A percentile compares a stretch with the other conserved stretches of the same genome.
Evolutionary conservation across 1,139 yeast genomes (phyloP).

Genomic region (Zygosaccharomyces sapae): DNA sequence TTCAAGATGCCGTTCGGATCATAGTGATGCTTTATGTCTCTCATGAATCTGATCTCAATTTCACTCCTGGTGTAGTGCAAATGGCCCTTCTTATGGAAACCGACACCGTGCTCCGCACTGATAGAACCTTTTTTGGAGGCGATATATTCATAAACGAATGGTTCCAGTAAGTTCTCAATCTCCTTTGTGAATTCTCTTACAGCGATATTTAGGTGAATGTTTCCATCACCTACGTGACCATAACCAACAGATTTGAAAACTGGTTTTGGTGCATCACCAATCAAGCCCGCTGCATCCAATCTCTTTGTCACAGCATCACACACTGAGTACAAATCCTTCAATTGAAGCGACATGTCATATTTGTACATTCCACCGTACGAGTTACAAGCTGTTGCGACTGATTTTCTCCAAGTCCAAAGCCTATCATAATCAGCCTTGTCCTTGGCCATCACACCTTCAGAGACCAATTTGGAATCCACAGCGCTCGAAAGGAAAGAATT

Average conservation of each 20-base stretch:
- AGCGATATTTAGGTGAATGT: conserved; percentile 84
- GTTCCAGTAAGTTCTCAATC: conserved; percentile 78
- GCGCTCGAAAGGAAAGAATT: conserved; percentile 76
- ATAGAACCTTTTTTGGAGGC: conserved; percentile 74
- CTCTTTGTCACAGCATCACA: conserved; percentile 67
- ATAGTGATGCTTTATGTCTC: conserved; percentile 64
- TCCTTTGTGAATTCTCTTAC: conserved; percentile 76
- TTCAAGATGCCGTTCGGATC: conserved; percentile 90
- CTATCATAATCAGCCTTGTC: conserved; percentile 81
- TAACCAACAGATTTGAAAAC: conserved; percentile 88
- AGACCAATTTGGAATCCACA: conserved; percentile 78
- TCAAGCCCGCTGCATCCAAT: conserved; percentile 52
- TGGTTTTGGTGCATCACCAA: conserved; percentile 60
- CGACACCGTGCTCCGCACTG: conserved; percentile 95
- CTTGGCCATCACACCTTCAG: conserved; percentile 93
- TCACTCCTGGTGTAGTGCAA: conserved; percentile 76
- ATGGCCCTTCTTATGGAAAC: conserved; percentile 90
- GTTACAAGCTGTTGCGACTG: conserved; percentile 84
- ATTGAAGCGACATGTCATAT: conserved; percentile 88
- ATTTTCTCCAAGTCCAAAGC: conserved; percentile 94
- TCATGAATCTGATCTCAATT: conserved; percentile 66
- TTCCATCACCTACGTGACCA: conserved; percentile 96
- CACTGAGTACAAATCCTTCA: conserved; percentile 69
- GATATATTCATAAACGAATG: conserved; percentile 91
- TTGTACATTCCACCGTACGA: conserved; percentile 91